Conservation (phyloP, 2,329 filamentous ascomycete genomes). For the Penicillium sp. region DNA sequence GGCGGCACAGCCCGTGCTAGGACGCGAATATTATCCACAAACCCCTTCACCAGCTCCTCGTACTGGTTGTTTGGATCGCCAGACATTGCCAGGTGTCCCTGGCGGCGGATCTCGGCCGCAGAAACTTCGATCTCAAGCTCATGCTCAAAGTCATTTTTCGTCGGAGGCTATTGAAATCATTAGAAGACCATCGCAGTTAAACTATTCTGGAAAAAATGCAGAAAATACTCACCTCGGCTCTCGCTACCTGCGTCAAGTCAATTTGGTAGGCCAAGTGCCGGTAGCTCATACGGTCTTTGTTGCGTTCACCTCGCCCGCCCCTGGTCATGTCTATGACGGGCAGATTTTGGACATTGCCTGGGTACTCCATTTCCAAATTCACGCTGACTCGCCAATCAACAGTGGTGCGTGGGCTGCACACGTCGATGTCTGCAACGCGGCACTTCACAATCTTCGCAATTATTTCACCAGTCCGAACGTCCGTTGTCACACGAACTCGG, state of each 20-base stretch:
- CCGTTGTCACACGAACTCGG: slow-evolving; percentile 71
- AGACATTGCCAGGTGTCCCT: slow-evolving; percentile 42
- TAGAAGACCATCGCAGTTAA: slow-evolving; percentile 15
- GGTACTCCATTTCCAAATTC: slow-evolving; percentile 87
- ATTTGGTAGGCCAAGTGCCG: slow-evolving; percentile 82
- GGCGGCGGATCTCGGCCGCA: slow-evolving; percentile 44
- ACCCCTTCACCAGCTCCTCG: slow-evolving; percentile 47
- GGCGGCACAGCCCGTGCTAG: slow-evolving; percentile 43
- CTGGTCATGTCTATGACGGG: slow-evolving; percentile 41
- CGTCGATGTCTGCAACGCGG: slow-evolving; percentile 81
- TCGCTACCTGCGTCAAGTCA: slow-evolving; percentile 86
- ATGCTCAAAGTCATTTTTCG: slow-evolving; percentile 45
- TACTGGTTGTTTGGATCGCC: slow-evolving; percentile 44
- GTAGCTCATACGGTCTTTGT: slow-evolving; percentile 91
- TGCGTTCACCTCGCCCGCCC: slow-evolving; percentile 57
- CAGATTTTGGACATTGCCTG: slow-evolving; percentile 62
- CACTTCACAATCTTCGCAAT: slow-evolving; percentile 87
- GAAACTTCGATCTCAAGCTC: slow-evolving; percentile 52
- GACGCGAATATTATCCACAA: slow-evolving; percentile 50
- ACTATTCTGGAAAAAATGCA: slow-evolving; percentile 3
- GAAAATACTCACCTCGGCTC: slow-evolving; percentile 41
- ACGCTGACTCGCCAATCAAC: slow-evolving; percentile 93
- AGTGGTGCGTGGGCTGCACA: slow-evolving; percentile 71
- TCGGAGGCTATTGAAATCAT: slow-evolving; percentile 24
- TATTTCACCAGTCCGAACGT: slow-evolving; percentile 67